Base-by-base conservation (phyloP, 345 rosid genomes). In the Mallotus nudiflorus region DNA sequence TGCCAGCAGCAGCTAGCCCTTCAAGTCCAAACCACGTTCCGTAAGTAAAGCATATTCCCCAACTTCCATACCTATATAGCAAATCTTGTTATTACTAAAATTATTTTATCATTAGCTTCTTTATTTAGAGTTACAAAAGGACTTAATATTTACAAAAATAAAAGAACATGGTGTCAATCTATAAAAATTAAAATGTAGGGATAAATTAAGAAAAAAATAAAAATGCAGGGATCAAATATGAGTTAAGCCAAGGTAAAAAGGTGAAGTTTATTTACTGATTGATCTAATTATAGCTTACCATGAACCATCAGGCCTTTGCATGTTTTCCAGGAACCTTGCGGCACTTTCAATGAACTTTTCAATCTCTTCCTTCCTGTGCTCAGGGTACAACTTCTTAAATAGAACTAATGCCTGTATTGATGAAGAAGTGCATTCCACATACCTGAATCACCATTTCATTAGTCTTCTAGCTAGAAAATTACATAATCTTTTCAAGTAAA, bases 31-130 rank as follows among this genome's bases (percentile, higher is more conserved):
- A 76, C 65, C 72, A 76, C 15, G 80, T 66, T 0, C 75, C 71
- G 24, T 59, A 70, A 0, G 31, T 42, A 63, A 76, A 76, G 67
- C 80, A 76, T 3, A 76, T 60, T 48, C 80, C 80, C 80, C 80
- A 76, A 24, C 50, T 58, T 19, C 80, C 80, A 44, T 75, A 69
- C 79, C 79, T 75, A 48, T 19, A 18, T n/a, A 3, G 1, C 4
- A 15, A 31, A 52, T 22, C 49, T 28, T 16, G 5, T 31, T 13
- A 49, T 66, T 19, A 25, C 42, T 42, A 42, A 50, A 51, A 15
- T 5, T 31, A 22, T 22, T 27, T 8, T 1, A 9, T 42, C 46
- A 42, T 42, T 42, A 42, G 42, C 14, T 42, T 33, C 37, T 33
- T n/a, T n/a, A n/a, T n/a, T n/a, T n/a, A n/a, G n/a, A n/a, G n/a